Evolutionary conservation across 2,329 filamentous ascomycete species (phyloP).

Genomic region (Exophiala calicioides): DNA sequence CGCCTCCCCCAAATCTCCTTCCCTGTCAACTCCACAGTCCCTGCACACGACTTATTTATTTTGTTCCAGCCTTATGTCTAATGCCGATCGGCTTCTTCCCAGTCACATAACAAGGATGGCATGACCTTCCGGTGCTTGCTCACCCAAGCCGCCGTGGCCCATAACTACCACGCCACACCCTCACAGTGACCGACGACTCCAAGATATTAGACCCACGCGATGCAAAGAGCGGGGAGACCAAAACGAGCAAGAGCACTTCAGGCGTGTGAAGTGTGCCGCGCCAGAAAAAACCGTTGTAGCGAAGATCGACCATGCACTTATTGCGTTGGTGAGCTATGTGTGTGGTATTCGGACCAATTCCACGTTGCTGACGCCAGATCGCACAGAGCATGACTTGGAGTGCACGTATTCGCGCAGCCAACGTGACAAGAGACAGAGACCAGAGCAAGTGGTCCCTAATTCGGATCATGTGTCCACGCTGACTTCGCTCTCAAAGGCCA

Average conservation of each 20-base stretch:
- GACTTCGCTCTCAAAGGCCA: neutral
- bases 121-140: conserved; percentile 39
- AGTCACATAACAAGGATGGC: conserved; percentile 54
- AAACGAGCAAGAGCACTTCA: conserved; percentile 47
- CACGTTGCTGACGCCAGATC: conserved; percentile 15
- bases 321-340: conserved; percentile 42
- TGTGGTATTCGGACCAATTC: neutral
- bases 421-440: conserved; percentile 23
- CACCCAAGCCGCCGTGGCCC: neutral
- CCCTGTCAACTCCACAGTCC: no score
- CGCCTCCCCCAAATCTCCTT: no score
- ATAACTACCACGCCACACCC: neutral
- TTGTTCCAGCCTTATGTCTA: no score
- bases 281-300: conserved; percentile 54
- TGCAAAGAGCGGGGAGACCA: conserved; percentile 11
- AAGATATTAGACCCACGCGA: neutral
- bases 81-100: no score
- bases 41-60: no score
- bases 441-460: conserved; percentile 1
- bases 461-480: neutral
- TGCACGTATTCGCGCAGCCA: conserved; percentile 40
- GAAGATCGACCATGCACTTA: conserved; percentile 48
- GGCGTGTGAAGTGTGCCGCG: conserved; percentile 50
- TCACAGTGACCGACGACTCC: neutral
- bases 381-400: conserved; percentile 37